phyloP scores from a whole-genome alignment of 768 basidiomycete species.

The Leccinum pellstonianum region DNA sequence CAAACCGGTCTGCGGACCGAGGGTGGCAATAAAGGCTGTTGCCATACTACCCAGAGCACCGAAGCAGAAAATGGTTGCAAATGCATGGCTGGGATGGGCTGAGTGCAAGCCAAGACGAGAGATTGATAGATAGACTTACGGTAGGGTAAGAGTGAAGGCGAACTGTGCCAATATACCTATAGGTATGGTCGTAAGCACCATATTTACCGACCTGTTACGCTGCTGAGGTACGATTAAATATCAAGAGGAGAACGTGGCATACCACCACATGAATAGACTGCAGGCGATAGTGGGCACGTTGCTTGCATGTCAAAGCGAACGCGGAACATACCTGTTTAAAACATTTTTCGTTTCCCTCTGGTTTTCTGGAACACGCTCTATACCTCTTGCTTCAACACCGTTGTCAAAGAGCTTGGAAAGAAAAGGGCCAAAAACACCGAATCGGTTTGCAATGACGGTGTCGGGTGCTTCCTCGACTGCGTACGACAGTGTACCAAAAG shows the following conservation, averaged over 20 bases:
- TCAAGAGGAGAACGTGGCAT: constrained; percentile 1
- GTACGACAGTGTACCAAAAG: background rate
- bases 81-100: constrained; percentile 35
- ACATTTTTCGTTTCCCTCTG: constrained; percentile 44
- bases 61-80: constrained; percentile 48
- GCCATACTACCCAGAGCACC: constrained; percentile 41
- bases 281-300: constrained; percentile 1
- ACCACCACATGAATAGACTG: constrained; percentile 49
- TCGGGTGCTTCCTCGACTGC: constrained; percentile 29
- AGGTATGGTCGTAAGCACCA: constrained; percentile 47
- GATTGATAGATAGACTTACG: constrained; percentile 29
- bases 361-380: constrained; percentile 53
- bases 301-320: background rate
- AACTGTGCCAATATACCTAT: constrained; percentile 50
- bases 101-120: background rate
- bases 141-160: constrained; percentile 48
- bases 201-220: constrained; percentile 44
- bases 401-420: constrained; percentile 42
- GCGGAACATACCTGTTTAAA: constrained; percentile 33
- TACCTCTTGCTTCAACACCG: constrained; percentile 54
- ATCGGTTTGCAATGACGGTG: constrained; percentile 29
- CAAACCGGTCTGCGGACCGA: constrained; percentile 53
- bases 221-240: background rate
- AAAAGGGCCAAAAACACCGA: constrained; percentile 30
- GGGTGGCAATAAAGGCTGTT: constrained; percentile 51